Base-by-base conservation (phyloP, 140 eudicot genomes). In the Anethum foeniculum region DNA sequence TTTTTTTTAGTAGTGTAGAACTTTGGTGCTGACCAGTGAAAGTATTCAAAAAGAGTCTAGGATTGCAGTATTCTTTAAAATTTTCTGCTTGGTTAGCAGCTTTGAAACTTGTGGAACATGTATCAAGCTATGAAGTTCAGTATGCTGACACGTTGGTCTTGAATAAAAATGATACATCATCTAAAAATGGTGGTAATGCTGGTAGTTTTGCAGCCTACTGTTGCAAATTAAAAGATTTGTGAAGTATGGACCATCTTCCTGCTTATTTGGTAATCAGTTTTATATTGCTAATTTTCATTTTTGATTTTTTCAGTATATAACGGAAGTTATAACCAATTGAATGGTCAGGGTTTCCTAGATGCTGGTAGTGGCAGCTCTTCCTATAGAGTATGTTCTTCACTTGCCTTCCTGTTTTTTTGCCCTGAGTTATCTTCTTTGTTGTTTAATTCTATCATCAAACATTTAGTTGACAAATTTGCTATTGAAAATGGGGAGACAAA, bases 291-390 rank as follows among this genome's bases (percentile, higher is more conserved):
- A 41, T 72, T 19, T 72, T n/a, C 16, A 14, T 48, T 38, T 80
- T 72, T 60, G 73, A 39, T 81, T 48, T 54, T 81, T 73, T 69
- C 90, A 91, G 97, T 92, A 60, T 85, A 85, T 77, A 79, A 71
- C 18, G 92, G 86, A 71, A 62, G 80, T 74, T 82, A 84, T 79
- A 74, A 64, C 71, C 94, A 86, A 46, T 72, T 82, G 38, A 89
- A 86, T 88, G 90, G 84, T 76, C 86, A 86, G 81, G 80, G 81
- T 80, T 86, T 77, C 78, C 79, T 46, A 27, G 82, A 71, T 80
- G 79, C 85, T 6, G 82, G 82, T 47, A 88, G 84, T 8, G 82
- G 82, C 64, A 89, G 83, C 73, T 84, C 80, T 80, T 72, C 92
- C 54, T 91, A 86, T 81, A 79, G 69, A 77, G 93, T 86, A 83